Evolutionary conservation across 2,329 filamentous ascomycete species (phyloP).

Genomic region (Amesomyces nigricolor): DNA sequence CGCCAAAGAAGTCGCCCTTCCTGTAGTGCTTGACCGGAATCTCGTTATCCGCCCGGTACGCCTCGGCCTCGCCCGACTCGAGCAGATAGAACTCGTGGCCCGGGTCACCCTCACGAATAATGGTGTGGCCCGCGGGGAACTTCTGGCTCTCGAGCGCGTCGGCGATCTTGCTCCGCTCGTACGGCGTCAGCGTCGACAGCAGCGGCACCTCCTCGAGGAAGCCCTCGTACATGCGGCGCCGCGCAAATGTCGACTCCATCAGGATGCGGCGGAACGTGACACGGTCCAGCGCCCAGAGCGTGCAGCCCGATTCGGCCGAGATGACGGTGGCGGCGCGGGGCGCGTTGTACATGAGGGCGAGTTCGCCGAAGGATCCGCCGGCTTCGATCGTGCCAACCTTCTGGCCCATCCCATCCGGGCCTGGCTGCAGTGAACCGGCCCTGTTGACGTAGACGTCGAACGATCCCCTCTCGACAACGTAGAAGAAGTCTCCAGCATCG

Average conservation of each 20-base stretch:
- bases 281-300: constrained; percentile 90
- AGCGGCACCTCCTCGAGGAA: constrained; percentile 93
- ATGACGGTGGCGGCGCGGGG: constrained; percentile 91
- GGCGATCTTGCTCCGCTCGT: constrained; percentile 95
- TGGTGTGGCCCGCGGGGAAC: constrained; percentile 69
- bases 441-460: constrained; percentile 90
- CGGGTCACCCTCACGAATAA: constrained; percentile 87
- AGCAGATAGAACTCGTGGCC: constrained; percentile 90
- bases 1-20: constrained; percentile 96
- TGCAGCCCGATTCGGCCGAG: constrained; percentile 70
- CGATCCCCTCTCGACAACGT: constrained; percentile 83
- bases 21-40: constrained; percentile 72
- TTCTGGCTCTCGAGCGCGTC: constrained; percentile 92
- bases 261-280: constrained; percentile 95
- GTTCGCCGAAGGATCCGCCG: constrained; percentile 91
- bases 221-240: constrained; percentile 92
- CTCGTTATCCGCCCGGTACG: constrained; percentile 69
- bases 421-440: constrained; percentile 70
- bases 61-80: constrained; percentile 80
- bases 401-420: constrained; percentile 72
- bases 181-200: constrained; percentile 74
- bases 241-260: constrained; percentile 96
- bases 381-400: constrained; percentile 78
- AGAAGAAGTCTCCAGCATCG: constrained; percentile 95
- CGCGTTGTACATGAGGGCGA: constrained; percentile 98